Evolutionary conservation across 2,329 filamentous ascomycete species (phyloP).

Genomic region (Nakataea oryzae): DNA sequence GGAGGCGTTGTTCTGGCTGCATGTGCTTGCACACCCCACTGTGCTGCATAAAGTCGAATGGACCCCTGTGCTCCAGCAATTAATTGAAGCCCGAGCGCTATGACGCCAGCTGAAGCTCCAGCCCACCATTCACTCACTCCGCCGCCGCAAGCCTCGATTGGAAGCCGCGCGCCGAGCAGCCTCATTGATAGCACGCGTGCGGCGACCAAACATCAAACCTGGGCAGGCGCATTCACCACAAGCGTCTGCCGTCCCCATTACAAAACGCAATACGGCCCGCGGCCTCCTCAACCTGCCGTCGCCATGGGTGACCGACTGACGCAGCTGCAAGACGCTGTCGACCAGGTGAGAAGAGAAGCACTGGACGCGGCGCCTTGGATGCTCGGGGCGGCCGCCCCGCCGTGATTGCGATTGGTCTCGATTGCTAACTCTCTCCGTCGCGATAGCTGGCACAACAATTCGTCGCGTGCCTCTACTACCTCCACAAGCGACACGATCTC

Average conservation of each 20-base stretch:
- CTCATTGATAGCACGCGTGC: not conserved
- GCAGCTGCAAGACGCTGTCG: constrained; percentile 75
- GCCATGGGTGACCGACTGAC: constrained; percentile 67
- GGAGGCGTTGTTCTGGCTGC: not conserved
- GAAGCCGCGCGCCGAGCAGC: no score
- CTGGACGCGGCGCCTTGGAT: constrained; percentile 1
- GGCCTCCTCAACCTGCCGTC: constrained; percentile 10
- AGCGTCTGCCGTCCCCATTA: not conserved
- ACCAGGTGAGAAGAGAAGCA: constrained; percentile 54
- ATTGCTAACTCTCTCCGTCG: constrained; percentile 2
- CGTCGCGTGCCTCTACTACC: constrained; percentile 55
- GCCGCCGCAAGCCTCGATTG: not conserved
- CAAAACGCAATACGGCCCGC: not conserved
- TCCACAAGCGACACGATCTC: constrained; percentile 59
- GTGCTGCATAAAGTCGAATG: no score
- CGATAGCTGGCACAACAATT: constrained; percentile 56
- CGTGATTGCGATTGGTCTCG: not conserved
- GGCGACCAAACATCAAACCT: not conserved
- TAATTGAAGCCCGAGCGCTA: not conserved
- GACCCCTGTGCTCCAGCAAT: not conserved
- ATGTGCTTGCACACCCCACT: not conserved
- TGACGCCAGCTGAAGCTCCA: not conserved
- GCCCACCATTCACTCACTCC: not conserved
- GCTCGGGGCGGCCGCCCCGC: not conserved
- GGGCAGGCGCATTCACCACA: no score